These are phyloP conservation scores for Jamesozyma lodderae DNA, from an alignment of 805 yeast species.

Conservation along the genomic window DNA sequence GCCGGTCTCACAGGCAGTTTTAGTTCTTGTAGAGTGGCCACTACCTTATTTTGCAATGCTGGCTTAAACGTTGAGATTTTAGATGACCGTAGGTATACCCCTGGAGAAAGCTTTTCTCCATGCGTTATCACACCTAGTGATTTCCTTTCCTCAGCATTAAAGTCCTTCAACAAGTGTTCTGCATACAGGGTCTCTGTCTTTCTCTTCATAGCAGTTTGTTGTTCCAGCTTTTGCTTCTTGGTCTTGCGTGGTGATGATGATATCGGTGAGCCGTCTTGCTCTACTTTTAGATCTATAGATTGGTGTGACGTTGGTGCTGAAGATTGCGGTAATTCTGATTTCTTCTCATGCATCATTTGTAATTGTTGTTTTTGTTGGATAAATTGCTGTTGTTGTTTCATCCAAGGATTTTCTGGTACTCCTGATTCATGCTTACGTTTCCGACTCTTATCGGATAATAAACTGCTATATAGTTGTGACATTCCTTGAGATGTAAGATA, in stretches of 20 bases:
- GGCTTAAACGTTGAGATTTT: constrained; percentile 75
- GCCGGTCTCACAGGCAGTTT: constrained; percentile 75
- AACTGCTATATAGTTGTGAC: constrained; percentile 71
- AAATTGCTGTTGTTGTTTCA: constrained; percentile 36
- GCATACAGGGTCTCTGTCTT: constrained; percentile 30
- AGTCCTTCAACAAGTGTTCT: constrained; percentile 29
- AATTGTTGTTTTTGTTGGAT: constrained; percentile 30
- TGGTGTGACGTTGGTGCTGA: constrained; percentile 7
- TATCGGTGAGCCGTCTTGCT: neutral
- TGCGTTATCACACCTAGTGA: constrained; percentile 78
- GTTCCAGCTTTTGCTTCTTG: constrained; percentile 27
- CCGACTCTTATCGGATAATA: constrained; percentile 60
- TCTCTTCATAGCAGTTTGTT: constrained; percentile 24
- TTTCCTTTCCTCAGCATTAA: constrained; percentile 71
- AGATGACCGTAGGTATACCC: constrained; percentile 73
- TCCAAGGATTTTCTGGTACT: constrained; percentile 38
- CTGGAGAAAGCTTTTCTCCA: constrained; percentile 61
- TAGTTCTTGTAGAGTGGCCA: constrained; percentile 61
- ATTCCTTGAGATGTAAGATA: constrained; percentile 81
- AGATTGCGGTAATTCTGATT: constrained; percentile 5
- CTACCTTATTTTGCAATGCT: constrained; percentile 54
- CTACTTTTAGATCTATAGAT: constrained; percentile 7
- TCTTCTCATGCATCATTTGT: constrained; percentile 24
- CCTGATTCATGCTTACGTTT: constrained; percentile 37
- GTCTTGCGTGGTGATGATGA: constrained; percentile 19